Base-by-base conservation (phyloP, 2,329 filamentous ascomycete species). In the Pseudophaeomoniella oleicola region DNA sequence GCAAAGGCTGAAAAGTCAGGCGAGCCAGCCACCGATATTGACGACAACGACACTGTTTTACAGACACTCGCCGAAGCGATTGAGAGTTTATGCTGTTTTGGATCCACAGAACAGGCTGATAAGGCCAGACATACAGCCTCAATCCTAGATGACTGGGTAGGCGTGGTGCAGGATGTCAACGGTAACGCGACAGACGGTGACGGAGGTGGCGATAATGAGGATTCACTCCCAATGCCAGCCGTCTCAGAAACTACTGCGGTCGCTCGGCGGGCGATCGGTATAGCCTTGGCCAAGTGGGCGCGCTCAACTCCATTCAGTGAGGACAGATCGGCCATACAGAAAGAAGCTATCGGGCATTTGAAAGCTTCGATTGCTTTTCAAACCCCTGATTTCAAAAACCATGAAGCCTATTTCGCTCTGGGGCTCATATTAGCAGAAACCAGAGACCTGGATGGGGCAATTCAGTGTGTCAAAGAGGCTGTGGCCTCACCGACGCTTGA, bases 241-340 rank as follows among this genome's bases (percentile, higher is more conserved):
- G 22, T 75, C 18, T 69, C 74, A 4, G 63, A 66, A 16, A 67
- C 76, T 10, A 60, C 88, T 38, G 79, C 80, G 2, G 59, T 77
- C 40, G 74, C 82, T 16, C 92, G 88, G 70, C 77, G 86, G 49
- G 82, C 84, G 5, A 79, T 96, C 43, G 90, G 88, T 1, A 67
- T 93, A 37, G 80, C 82, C 11, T 78, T 90, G 46, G 84, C 87
- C 2, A 79, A 88, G 43, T 94, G 85, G 85, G 84, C 87, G 32
- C 74, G 78, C 36, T 69, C 79, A 50, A 94, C 87, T 0, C 82
- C 77, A 40, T 78, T 94, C 44, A 78, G 77, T 16, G 69, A 77
- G 30, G 64, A 69, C 13, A 73, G 90, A 41, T 69, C 76, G 4
- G 74, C 80, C 34, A 73, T 88, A 31, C 86, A 93, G 49, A 66